A percentile compares a stretch with the other conserved stretches of the same genome.
Evolutionary conservation across 2,329 filamentous ascomycete species (phyloP).

Genomic region (Fusarium sp.): DNA sequence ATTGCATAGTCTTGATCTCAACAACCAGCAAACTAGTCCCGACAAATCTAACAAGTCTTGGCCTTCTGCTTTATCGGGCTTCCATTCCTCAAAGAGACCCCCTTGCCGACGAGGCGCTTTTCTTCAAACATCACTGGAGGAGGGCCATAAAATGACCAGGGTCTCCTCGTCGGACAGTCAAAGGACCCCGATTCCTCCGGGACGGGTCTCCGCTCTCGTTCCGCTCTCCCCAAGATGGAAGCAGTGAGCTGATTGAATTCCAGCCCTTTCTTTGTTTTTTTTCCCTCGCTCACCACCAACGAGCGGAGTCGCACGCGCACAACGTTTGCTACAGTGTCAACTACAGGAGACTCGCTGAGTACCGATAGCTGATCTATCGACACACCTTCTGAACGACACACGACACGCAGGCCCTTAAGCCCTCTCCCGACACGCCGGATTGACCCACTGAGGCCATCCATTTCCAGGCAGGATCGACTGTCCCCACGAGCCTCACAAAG

Average conservation of each 20-base stretch:
- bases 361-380: neutral
- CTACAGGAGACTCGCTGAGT: neutral
- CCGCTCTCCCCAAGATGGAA: neutral
- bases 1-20: neutral
- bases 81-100: neutral
- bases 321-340: neutral
- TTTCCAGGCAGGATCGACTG: neutral
- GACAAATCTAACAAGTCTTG: neutral
- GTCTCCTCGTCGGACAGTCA: neutral
- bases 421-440: neutral
- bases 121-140: neutral
- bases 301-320: neutral
- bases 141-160: constrained; percentile 1
- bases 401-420: neutral
- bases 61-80: neutral
- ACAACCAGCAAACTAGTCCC: neutral
- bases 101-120: neutral
- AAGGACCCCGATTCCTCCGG: neutral
- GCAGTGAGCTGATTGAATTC: neutral
- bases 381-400: neutral
- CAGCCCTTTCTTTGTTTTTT: neutral
- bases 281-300: neutral
- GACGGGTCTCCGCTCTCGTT: neutral
- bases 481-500: neutral
- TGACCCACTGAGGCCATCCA: neutral